Base-by-base conservation (phyloP, 2,329 filamentous ascomycete species). In the Fusarium incarnatum region DNA sequence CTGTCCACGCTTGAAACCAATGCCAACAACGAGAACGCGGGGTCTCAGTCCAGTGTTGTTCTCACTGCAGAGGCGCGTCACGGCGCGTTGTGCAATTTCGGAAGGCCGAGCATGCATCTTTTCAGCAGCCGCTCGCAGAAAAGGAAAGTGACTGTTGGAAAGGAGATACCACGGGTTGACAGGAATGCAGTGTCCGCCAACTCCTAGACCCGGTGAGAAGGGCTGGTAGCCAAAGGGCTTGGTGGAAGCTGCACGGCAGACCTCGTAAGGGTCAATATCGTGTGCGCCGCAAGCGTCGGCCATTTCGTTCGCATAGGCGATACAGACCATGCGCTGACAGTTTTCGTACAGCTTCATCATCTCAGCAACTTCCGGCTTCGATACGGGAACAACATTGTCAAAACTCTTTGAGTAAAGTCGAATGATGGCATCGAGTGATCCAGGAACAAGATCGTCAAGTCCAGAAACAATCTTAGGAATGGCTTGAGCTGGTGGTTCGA, bases 331-430 rank as follows among this genome's bases (percentile, higher is more conserved):
- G 3, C 86, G 80, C 72, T 87, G 85, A 71, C 86, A 88, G 72
- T 88, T 88, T 64, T 88, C 86, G 71, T 87, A 88, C 15, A 88
- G 77, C 76, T 88, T 88, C 66, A 82, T 85, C 84, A 88, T 87
- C 75, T 88, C 86, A 3, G 86, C 86, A 2, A 87, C 85, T 70
- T 88, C 86, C 3, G 86, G 85, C 30, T 76, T 77, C 13, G 83
- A 84, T 30, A 87, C 85, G 0, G 82, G 79, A 9, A 87, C 79
- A 8, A 87, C 78, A 0, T 76, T 73, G 52, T 85, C 78, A 65
- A 87, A 87, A 3, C 82, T 83, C n/a, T 75, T 72, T 4, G 77
- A 77, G 73, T 88, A 88, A 6, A 87, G 74, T 9, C 75, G 70
- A 9, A 74, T 63, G 56, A 88, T 86, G 34, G 79, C 77, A 11